Evolutionary conservation across 805 yeast genomes (phyloP), one percentile per base, ranked within the genome.

Genomic region (Monosporozyma aquatica): DNA sequence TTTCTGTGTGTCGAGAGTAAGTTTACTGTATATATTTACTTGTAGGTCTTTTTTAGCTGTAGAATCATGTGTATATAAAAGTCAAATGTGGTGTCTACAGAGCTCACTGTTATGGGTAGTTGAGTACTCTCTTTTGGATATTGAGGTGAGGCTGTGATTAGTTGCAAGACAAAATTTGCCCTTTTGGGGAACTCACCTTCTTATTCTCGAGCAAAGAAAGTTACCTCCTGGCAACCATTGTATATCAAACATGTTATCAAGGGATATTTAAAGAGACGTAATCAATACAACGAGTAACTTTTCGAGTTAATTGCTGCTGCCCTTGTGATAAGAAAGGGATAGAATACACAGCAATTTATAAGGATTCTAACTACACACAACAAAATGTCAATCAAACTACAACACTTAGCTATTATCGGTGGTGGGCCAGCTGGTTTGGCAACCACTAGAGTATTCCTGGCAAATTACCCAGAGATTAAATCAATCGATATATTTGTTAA

Each of bases 391-490:
- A 35, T 2, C 2, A 18, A 32, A 17, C 7, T 32, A 32, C 22
- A 17, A 59, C 61, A 61, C 25, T 67, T 83, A 3, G 87, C 86
- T 0, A 73, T 85, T 7, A 69, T 85, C 20, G 95, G 95, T 2
- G 87, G 76, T 2, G 95, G 94, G 0, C 89, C 92, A 0, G 70
- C 76, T 35, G 94, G 90, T 0, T 62, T 80, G 17, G 85, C 80
- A 0, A 65, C 74, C 3, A 77, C 84, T 0, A 75, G 78, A 44
- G 85, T 87, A 0, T 65, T 85, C 9, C 48, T 73, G 6, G 71
- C 67, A 8, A 87, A 80, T 49, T 65, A 66, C 15, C 53, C 59
- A 1, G 55, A 63, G 3, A 72, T 73, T 48, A 62, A 68, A 36
- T 26, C 27, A 7, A 67, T 84, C 38, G 74, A 72, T 21, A 67